Conservation (phyloP, 305 asterid species). For the Fraxinus baroniana region DNA sequence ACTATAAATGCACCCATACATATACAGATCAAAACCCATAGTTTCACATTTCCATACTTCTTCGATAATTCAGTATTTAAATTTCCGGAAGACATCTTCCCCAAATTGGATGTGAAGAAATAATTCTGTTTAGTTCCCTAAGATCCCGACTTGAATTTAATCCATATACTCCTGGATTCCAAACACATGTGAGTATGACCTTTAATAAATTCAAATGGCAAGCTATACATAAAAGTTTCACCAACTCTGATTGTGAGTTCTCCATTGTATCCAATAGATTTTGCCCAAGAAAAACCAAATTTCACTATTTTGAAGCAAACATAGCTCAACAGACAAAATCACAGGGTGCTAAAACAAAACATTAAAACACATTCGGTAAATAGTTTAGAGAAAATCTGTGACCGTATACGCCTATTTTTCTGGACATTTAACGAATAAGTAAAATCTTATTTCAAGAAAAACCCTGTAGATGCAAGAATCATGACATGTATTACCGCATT, state of each 20-base stretch:
- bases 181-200: conserved; percentile 24
- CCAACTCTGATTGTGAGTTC: not conserved
- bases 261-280: not conserved
- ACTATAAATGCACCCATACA: conserved; percentile 74
- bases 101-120: conserved; percentile 13
- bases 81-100: conserved; percentile 61
- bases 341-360: not conserved
- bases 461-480: conserved; percentile 14
- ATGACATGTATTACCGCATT: conserved; percentile 20
- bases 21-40: conserved; percentile 84
- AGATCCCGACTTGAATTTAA: conserved; percentile 25
- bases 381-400: conserved; percentile 6
- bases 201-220: conserved; percentile 24
- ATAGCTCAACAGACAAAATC: conserved; percentile 5
- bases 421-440: conserved; percentile 10
- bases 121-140: conserved; percentile 20
- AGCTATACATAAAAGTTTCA: not conserved
- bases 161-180: conserved; percentile 59
- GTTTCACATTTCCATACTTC: conserved; percentile 67
- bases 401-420: not conserved
- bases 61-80: conserved; percentile 58
- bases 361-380: not conserved
- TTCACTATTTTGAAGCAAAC: conserved; percentile 15
- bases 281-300: not conserved
- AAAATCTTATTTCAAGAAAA: conserved; percentile 10